These are phyloP conservation scores for Trichoderma sp. DNA, from an alignment of 2,329 filamentous ascomycete genomes.

Conservation along the genomic window DNA sequence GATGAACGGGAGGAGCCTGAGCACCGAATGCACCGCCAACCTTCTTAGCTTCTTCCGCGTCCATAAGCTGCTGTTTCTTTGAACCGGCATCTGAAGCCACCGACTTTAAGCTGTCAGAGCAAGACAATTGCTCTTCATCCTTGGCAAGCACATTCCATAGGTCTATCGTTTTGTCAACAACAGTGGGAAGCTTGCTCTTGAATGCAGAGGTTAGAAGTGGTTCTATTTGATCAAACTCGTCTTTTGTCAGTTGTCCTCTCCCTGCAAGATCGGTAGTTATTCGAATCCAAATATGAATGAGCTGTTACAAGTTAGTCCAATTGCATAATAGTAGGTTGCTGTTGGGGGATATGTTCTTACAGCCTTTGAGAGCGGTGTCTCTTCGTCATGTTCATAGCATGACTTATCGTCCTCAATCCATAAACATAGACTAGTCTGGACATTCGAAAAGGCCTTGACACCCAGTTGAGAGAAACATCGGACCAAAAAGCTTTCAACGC, in stretches of 20 bases:
- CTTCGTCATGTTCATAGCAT: conserved; percentile 41
- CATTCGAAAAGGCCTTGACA: conserved; percentile 52
- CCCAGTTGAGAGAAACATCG: conserved; percentile 50
- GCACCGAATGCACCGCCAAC: conserved; percentile 39
- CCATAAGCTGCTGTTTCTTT: conserved; percentile 46
- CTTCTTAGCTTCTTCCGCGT: conserved; percentile 43
- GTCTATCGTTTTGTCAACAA: conserved; percentile 49
- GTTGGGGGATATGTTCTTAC: conserved; percentile 38
- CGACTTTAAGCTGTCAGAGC: conserved; percentile 61
- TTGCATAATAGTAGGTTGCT: not conserved
- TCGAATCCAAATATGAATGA: conserved; percentile 49
- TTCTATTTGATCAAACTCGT: conserved; percentile 54
- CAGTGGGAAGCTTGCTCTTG: conserved; percentile 54
- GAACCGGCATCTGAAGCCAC: conserved; percentile 60
- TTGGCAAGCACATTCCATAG: conserved; percentile 72
- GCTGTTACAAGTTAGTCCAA: conserved; percentile 38
- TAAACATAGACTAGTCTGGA: conserved; percentile 59
- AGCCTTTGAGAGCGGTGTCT: conserved; percentile 39
- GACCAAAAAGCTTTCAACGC: conserved; percentile 51
- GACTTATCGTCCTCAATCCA: conserved; percentile 62
- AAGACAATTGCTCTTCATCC: conserved; percentile 55
- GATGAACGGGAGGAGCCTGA: conserved; percentile 42
- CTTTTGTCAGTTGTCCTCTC: conserved; percentile 36
- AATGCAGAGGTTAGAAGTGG: conserved; percentile 54
- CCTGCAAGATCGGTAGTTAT: conserved; percentile 42